Base-by-base conservation (phyloP, 305 asterid species). In the Solanum hybrid region DNA sequence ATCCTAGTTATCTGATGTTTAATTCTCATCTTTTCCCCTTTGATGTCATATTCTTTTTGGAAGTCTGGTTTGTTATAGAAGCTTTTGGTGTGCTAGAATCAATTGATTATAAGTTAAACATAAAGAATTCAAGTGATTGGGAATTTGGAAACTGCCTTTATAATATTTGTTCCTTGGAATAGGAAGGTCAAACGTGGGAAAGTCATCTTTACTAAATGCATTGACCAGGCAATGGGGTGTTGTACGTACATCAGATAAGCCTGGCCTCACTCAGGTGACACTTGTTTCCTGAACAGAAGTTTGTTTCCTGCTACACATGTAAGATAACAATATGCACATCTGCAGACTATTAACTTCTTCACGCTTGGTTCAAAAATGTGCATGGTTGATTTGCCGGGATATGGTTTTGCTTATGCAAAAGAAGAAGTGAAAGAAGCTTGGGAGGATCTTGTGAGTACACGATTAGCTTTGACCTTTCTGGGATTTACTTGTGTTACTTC, bases 161-260 rank as follows among this genome's bases (percentile, higher is more conserved):
- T 88, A 32, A 77, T 77, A 41, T 77, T 88, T 39, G 4, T 78
- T 20, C 87, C 34, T 90, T 89, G 86, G 65, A 61, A 90, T 91
- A 97, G 99, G 99, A 79, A 94, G 98, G 92, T 98, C 99, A 87
- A 98, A 98, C 91, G 98, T 97, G 85, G 99, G 99, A 79, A 98
- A 98, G 93, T 98, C 99, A 36, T 98, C 99, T 29, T 93, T 97
- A 93, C 95, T 98, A 39, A 98, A 98, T 90, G 92, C 98, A 91
- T 93, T 97, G 84, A 98, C 99, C 87, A 94, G 99, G 90, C 98
- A 96, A 92, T 97, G 99, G 99, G 99, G 99, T 91, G 97, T 97
- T 89, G 98, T 91, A 37, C 96, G 99, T 91, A 98, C 99, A 90
- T 97, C 99, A 82, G 99, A 98, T 93, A 98, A 98, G 93, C 99